A percentile compares a stretch with the other conserved stretches of the same genome.
Evolutionary conservation across 306 rosid genomes (phyloP).

Genomic region (Lablab purpureus): DNA sequence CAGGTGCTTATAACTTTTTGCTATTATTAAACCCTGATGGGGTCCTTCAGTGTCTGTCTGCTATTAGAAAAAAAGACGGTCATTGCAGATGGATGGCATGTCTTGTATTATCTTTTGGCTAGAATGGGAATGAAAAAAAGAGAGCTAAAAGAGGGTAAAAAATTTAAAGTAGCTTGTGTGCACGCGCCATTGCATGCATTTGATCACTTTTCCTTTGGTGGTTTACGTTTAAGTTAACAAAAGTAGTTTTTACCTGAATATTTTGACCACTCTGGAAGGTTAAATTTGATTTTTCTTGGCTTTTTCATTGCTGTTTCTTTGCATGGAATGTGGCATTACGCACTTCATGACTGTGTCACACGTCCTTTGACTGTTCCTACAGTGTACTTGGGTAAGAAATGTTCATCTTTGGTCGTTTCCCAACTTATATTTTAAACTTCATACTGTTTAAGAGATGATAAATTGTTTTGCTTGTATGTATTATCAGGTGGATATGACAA

Average conservation of each 20-base stretch:
- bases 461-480: neutral
- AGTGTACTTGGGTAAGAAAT: conserved; percentile 89
- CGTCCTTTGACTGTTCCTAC: conserved; percentile 47
- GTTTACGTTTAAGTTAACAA: conserved; percentile 20
- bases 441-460: neutral
- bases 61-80: conserved; percentile 33
- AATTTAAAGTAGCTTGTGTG: conserved; percentile 22
- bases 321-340: conserved; percentile 62
- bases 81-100: neutral
- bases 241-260: conserved; percentile 36
- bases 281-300: conserved; percentile 48
- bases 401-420: neutral
- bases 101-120: conserved; percentile 13
- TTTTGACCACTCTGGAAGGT: conserved; percentile 51
- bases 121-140: conserved; percentile 5
- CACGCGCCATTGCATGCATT: conserved; percentile 40
- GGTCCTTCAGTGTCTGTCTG: conserved; percentile 6
- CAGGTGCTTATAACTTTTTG: neutral
- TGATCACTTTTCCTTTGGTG: conserved; percentile 42
- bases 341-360: conserved; percentile 48
- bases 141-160: neutral
- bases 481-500: conserved; percentile 89
- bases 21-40: conserved; percentile 18
- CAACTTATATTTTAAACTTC: conserved; percentile 1
- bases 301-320: conserved; percentile 49